phyloP scores from a whole-genome alignment of 1,284 basidiomycete genomes.

The Sphagnurus paluster region DNA sequence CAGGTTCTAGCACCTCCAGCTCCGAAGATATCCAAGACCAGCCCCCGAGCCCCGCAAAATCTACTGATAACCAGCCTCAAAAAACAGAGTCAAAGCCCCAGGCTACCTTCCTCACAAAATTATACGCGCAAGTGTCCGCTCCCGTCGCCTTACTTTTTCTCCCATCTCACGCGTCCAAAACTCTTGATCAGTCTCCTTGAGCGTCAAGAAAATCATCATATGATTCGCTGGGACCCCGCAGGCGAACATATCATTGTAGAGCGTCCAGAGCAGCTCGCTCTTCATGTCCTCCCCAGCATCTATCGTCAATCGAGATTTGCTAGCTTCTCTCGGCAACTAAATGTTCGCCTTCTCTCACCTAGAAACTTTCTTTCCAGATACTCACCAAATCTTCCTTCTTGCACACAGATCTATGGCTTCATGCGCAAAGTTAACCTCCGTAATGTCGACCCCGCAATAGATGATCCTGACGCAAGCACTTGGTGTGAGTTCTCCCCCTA shows the following conservation, averaged over 20 bases:
- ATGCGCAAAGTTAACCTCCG: constrained; percentile 93
- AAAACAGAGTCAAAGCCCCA: constrained; percentile 75
- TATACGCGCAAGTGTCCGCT: constrained; percentile 72
- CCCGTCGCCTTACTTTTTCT: neutral
- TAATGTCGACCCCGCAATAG: constrained; percentile 88
- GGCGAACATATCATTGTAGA: constrained; percentile 93
- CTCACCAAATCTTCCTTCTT: constrained; percentile 23
- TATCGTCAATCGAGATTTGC: constrained; percentile 93
- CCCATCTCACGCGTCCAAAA: constrained; percentile 18
- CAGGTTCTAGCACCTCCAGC: constrained; percentile 44
- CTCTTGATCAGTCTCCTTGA: constrained; percentile 70
- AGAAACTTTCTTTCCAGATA: constrained; percentile 25
- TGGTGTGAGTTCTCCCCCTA: constrained; percentile 70
- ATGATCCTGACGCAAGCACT: constrained; percentile 90
- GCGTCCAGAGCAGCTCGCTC: constrained; percentile 83
- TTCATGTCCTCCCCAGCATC: constrained; percentile 86
- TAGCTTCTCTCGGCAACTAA: constrained; percentile 91
- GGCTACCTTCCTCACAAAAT: constrained; percentile 89
- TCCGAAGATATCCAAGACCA: constrained; percentile 52
- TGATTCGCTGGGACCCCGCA: constrained; percentile 89
- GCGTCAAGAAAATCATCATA: constrained; percentile 83
- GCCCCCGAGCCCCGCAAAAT: constrained; percentile 47
- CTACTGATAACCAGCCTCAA: constrained; percentile 47
- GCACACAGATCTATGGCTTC: constrained; percentile 84
- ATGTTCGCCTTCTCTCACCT: constrained; percentile 61